phyloP scores from a whole-genome alignment of 1,139 yeast species.

The Lodderomyces beijingensis region DNA sequence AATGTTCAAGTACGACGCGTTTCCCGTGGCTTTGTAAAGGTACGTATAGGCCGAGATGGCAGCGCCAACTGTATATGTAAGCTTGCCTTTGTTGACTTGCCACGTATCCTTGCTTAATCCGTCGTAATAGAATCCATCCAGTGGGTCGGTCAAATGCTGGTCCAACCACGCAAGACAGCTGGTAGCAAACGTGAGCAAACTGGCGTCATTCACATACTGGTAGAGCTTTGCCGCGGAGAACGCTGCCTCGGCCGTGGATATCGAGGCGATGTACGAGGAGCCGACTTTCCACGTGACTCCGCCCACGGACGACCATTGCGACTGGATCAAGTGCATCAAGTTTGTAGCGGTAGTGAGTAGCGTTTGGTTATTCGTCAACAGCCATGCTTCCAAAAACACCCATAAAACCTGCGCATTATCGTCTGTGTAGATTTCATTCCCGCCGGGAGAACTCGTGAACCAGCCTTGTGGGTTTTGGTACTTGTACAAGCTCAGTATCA shows the following conservation, averaged over 20 bases:
- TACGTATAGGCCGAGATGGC: conserved; percentile 30
- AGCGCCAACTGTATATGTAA: conserved; percentile 34
- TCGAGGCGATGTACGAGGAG: conserved; percentile 26
- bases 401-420: conserved; percentile 33
- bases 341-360: conserved; percentile 17
- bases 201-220: conserved; percentile 16
- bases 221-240: conserved; percentile 27
- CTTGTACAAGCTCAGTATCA: conserved; percentile 13
- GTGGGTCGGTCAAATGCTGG: conserved; percentile 20
- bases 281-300: conserved; percentile 28
- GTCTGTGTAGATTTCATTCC: conserved; percentile 28
- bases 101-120: conserved; percentile 16
- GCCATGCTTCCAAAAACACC: conserved; percentile 26
- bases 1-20: conserved; percentile 14
- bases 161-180: conserved; percentile 22
- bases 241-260: conserved; percentile 32
- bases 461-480: conserved; percentile 17
- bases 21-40: conserved; percentile 16
- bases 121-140: conserved; percentile 23
- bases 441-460: conserved; percentile 24
- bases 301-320: conserved; percentile 22
- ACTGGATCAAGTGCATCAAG: conserved; percentile 16
- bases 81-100: conserved; percentile 25
- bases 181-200: conserved; percentile 20
- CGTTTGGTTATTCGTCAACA: conserved; percentile 13